phyloP scores from a whole-genome alignment of 495 filamentous ascomycete genomes.

The Neurospora sp. region DNA sequence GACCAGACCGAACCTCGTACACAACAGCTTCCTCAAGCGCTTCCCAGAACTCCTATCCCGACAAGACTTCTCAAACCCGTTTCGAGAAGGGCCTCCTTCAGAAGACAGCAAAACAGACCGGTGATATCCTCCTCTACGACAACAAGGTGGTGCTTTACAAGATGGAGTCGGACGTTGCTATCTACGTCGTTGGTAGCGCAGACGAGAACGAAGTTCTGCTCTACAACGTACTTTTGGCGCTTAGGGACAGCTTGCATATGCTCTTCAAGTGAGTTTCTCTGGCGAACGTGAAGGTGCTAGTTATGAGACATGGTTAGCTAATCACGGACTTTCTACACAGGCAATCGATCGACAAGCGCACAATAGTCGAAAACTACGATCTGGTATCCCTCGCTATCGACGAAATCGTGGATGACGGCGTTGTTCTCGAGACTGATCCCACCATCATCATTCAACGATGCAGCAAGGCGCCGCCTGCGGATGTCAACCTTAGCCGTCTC shows the following conservation, averaged over 20 bases:
- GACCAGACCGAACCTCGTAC: neutral
- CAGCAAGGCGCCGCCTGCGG: slow-evolving; percentile 82
- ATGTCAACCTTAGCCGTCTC: slow-evolving; percentile 84
- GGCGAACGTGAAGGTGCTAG: neutral
- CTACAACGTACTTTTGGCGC: slow-evolving; percentile 81
- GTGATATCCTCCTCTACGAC: slow-evolving; percentile 95
- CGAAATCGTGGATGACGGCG: slow-evolving; percentile 92
- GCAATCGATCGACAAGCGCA: slow-evolving; percentile 92
- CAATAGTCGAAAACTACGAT: slow-evolving; percentile 97
- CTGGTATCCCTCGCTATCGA: slow-evolving; percentile 83
- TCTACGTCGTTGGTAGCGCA: slow-evolving; percentile 76
- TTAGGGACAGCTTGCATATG: slow-evolving; percentile 82
- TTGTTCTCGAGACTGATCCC: slow-evolving; percentile 94
- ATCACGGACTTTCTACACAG: neutral
- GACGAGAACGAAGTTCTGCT: slow-evolving; percentile 97
- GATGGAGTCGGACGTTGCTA: slow-evolving; percentile 92
- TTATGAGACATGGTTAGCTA: slow-evolving; percentile 36
- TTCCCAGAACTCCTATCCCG: slow-evolving; percentile 67
- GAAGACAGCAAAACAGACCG: slow-evolving; percentile 91
- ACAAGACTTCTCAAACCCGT: slow-evolving; percentile 80
- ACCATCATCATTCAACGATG: slow-evolving; percentile 84
- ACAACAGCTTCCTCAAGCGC: slow-evolving; percentile 11
- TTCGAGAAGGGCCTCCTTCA: slow-evolving; percentile 95
- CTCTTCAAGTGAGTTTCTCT: slow-evolving; percentile 54
- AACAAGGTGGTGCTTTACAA: slow-evolving; percentile 94